Conservation (phyloP, 352 stramenopile species). For the Pythium sp. region DNA sequence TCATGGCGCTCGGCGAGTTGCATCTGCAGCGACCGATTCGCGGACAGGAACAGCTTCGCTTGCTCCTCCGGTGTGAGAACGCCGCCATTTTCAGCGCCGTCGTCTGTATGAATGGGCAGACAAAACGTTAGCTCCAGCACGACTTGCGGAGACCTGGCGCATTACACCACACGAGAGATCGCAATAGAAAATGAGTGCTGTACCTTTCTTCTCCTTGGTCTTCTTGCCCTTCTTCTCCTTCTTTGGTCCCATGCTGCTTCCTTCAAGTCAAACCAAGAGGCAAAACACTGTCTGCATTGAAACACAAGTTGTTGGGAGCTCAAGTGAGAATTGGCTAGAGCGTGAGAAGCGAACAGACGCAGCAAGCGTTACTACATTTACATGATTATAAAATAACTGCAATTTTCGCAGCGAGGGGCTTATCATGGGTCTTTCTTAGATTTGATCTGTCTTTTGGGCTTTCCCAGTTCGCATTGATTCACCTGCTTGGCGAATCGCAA, state of each 20-base stretch:
- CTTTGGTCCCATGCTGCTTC: constrained; percentile 51
- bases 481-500: constrained; percentile 96
- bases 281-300: neutral
- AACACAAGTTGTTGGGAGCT: neutral
- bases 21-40: constrained; percentile 86
- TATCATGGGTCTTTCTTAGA: constrained; percentile 49
- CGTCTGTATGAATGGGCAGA: constrained; percentile 30
- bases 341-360: constrained; percentile 6
- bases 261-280: neutral
- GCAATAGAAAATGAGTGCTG: neutral
- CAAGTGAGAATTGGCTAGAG: neutral
- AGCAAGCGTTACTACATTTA: constrained; percentile 15
- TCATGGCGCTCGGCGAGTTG: constrained; percentile 87
- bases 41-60: constrained; percentile 81
- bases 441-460: constrained; percentile 91
- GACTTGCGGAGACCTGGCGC: neutral
- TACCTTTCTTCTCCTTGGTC: constrained; percentile 74
- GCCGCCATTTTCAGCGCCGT: constrained; percentile 68
- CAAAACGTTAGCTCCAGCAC: neutral
- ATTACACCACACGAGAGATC: neutral
- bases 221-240: constrained; percentile 79
- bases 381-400: constrained; percentile 33
- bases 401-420: neutral
- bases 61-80: constrained; percentile 79
- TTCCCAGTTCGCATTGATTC: constrained; percentile 97